Conservation (phyloP, 805 yeast genomes). For the Yamadazyma paraphyllophila region DNA sequence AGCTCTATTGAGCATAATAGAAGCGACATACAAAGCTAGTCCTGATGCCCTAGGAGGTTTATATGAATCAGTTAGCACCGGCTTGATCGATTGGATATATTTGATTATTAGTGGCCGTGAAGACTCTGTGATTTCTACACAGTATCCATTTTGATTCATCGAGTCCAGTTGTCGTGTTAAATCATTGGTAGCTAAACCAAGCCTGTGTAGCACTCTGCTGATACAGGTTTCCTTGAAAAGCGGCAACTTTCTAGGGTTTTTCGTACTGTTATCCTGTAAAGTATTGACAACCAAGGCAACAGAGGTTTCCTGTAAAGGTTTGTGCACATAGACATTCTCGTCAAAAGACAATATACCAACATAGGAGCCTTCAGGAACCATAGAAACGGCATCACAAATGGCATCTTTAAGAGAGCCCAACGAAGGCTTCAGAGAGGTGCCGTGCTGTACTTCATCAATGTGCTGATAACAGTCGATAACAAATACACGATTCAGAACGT, state of each 20-base stretch:
- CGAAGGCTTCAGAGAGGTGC: conserved; percentile 16
- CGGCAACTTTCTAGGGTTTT: background rate
- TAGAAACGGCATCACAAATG: conserved; percentile 15
- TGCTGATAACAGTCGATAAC: conserved; percentile 33
- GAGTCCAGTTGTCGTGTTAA: background rate
- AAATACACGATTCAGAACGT: conserved; percentile 16
- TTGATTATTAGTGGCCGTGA: background rate
- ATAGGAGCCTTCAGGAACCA: conserved; percentile 16
- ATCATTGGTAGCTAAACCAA: background rate
- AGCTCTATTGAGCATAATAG: conserved; percentile 19
- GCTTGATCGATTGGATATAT: conserved; percentile 14
- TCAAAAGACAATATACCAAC: conserved; percentile 30
- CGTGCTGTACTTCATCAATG: conserved; percentile 17
- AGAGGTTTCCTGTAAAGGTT: conserved; percentile 1
- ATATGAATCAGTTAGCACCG: conserved; percentile 23
- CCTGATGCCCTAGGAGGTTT: conserved; percentile 39
- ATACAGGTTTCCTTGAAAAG: conserved; percentile 1
- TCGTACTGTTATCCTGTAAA: background rate
- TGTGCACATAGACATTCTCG: conserved; percentile 25
- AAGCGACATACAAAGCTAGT: conserved; percentile 26
- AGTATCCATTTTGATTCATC: background rate
- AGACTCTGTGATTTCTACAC: background rate
- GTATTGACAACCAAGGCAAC: conserved; percentile 3
- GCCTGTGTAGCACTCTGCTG: background rate
- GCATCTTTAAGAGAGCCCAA: conserved; percentile 3